These are phyloP conservation scores for Ambrosia trifida DNA, from an alignment of 129 eudicot genomes.

Conservation along the genomic window DNA sequence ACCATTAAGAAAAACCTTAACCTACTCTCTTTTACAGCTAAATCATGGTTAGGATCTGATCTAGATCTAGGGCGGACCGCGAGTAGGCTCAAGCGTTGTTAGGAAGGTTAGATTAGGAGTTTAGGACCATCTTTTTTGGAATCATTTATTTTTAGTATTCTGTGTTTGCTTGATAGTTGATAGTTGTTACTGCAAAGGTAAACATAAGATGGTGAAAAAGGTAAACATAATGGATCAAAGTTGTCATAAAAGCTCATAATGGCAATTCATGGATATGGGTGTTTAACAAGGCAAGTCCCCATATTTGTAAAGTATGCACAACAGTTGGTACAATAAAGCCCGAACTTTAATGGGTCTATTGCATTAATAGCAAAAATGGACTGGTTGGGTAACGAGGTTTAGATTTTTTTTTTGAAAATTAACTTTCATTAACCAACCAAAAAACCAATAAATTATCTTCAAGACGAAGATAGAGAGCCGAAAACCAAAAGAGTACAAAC, in stretches of 20 bases:
- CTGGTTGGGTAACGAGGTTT: neutral
- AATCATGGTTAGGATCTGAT: neutral
- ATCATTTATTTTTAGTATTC: neutral
- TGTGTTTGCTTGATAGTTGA: neutral
- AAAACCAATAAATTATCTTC: too few species aligned
- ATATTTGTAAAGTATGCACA: constrained; percentile 6
- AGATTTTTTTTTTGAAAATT: too few species aligned
- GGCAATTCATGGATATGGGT: constrained; percentile 27
- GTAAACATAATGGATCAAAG: constrained; percentile 17
- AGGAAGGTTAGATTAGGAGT: neutral
- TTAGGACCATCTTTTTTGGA: constrained; percentile 8
- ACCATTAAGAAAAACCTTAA: neutral
- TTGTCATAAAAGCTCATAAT: constrained; percentile 27
- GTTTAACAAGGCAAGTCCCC: constrained; percentile 14
- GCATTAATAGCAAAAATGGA: neutral
- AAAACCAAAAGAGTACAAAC: too few species aligned
- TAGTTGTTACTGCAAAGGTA: constrained; percentile 15
- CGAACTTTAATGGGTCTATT: neutral
- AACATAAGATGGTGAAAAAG: constrained; percentile 3
- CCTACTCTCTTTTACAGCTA: neutral
- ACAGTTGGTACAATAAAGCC: constrained; percentile 2
- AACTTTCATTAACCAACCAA: too few species aligned
- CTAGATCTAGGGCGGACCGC: neutral
- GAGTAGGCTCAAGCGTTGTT: neutral
- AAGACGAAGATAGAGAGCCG: too few species aligned